Evolutionary conservation across 2,329 filamentous ascomycete species (phyloP).

Genomic region (Trichoderma oligosporum): DNA sequence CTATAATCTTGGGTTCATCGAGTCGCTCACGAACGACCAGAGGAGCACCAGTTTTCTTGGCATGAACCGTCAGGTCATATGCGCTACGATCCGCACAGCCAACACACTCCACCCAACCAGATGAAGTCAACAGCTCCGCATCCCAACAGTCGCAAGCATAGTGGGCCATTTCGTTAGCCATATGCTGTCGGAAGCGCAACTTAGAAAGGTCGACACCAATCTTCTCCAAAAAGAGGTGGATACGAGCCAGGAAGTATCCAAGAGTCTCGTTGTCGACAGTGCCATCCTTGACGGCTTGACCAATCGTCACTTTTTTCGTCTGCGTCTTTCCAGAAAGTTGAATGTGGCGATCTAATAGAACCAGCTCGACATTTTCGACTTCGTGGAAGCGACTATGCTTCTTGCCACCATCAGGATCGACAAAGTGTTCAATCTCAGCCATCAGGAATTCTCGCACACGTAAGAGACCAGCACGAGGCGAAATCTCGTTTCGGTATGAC

Average conservation of each 20-base stretch:
- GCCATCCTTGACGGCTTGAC: conserved; percentile 76
- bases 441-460: conserved; percentile 97
- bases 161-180: conserved; percentile 75
- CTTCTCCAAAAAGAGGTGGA: conserved; percentile 83
- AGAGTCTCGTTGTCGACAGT: conserved; percentile 96
- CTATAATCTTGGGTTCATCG: conserved; percentile 70
- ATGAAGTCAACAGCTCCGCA: conserved; percentile 83
- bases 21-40: conserved; percentile 80
- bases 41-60: conserved; percentile 84
- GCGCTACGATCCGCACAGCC: conserved; percentile 94
- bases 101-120: conserved; percentile 98
- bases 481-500: conserved; percentile 98
- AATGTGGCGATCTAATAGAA: conserved; percentile 77
- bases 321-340: conserved; percentile 83
- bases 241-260: conserved; percentile 93
- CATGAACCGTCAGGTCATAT: conserved; percentile 89
- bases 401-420: conserved; percentile 92
- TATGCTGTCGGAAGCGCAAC: conserved; percentile 95
- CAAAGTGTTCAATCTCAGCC: conserved; percentile 98
- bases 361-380: conserved; percentile 77
- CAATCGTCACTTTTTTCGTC: conserved; percentile 70
- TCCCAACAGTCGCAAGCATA: conserved; percentile 99
- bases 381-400: conserved; percentile 86
- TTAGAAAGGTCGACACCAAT: conserved; percentile 85
- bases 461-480: conserved; percentile 82